phyloP scores from a whole-genome alignment of 2,329 filamentous ascomycete genomes.

The Phaeophleospora eucalypticola region DNA sequence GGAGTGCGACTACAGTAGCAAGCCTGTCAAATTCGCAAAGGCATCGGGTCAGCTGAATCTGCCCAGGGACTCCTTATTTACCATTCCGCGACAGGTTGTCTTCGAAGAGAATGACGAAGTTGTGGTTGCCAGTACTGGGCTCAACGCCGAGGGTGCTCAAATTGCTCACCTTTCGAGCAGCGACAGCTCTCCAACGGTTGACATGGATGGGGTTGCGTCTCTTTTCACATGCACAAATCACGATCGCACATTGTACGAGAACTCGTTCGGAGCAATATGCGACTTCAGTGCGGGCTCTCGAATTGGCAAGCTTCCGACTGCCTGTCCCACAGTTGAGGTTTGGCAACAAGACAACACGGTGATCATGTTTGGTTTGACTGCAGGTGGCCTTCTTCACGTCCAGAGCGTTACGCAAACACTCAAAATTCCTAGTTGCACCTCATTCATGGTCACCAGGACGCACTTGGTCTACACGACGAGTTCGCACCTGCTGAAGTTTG shows the following conservation, averaged over 20 bases:
- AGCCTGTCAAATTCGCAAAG: constrained; percentile 41
- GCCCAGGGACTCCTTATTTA: neutral
- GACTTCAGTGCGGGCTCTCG: constrained; percentile 1
- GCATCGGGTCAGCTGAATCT: constrained; percentile 17
- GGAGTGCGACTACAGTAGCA: constrained; percentile 61
- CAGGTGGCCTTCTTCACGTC: constrained; percentile 61
- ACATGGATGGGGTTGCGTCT: constrained; percentile 15
- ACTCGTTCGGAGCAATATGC: constrained; percentile 11
- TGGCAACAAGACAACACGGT: constrained; percentile 35
- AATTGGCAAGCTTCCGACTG: constrained; percentile 19
- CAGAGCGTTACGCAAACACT: constrained; percentile 56
- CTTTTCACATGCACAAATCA: constrained; percentile 18
- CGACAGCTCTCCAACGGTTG: neutral
- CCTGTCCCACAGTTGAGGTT: constrained; percentile 28
- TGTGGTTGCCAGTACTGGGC: constrained; percentile 28
- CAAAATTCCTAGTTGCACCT: constrained; percentile 84
- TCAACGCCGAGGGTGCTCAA: constrained; percentile 13
- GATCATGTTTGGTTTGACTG: constrained; percentile 63
- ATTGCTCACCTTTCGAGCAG: neutral
- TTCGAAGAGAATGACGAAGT: constrained; percentile 41
- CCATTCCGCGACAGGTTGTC: constrained; percentile 42
- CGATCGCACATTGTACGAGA: constrained; percentile 22
- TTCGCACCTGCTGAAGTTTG: constrained; percentile 89
- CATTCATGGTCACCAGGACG: constrained; percentile 73
- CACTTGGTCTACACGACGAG: constrained; percentile 92